Evolutionary conservation across 75 land plant species (phyloP).

Genomic region (Larix kaempferi): DNA sequence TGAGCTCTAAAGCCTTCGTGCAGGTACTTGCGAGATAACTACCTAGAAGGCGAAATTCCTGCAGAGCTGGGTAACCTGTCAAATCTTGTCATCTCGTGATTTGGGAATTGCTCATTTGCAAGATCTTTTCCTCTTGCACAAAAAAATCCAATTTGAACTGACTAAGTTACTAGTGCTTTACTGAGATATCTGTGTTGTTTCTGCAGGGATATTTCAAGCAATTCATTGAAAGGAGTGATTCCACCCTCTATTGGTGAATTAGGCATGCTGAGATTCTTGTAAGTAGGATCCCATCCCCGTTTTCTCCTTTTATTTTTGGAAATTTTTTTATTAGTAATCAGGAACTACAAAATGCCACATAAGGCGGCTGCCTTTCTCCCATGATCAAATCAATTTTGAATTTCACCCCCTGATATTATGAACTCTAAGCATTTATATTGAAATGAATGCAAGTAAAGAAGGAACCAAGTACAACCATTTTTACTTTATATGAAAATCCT

Average conservation of each 20-base stretch:
- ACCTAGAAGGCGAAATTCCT: too few species aligned
- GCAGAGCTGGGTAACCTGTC: too few species aligned
- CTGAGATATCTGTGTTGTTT: not conserved
- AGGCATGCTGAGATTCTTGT: conserved; percentile 45
- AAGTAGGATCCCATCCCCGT: conserved; percentile 19
- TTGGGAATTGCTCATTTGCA: too few species aligned
- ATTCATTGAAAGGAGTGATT: conserved; percentile 67
- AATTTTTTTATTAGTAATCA: not conserved
- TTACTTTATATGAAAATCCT: not conserved
- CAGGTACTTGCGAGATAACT: too few species aligned
- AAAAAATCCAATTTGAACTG: too few species aligned
- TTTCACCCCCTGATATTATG: not conserved
- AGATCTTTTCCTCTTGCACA: too few species aligned
- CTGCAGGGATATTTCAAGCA: conserved; percentile 84
- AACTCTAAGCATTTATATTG: not conserved
- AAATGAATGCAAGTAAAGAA: not conserved
- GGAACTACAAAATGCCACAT: not conserved
- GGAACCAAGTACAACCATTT: not conserved
- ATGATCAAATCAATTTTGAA: not conserved
- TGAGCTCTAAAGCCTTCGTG: too few species aligned
- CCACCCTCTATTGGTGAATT: conserved; percentile 69
- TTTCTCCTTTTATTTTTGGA: not conserved
- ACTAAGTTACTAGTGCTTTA: not conserved
- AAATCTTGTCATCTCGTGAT: too few species aligned
- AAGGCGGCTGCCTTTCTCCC: not conserved